Evolutionary conservation across 306 rosid species (phyloP), one percentile per base, ranked within the genome.

Genomic region (Ceratonia siliqua): DNA sequence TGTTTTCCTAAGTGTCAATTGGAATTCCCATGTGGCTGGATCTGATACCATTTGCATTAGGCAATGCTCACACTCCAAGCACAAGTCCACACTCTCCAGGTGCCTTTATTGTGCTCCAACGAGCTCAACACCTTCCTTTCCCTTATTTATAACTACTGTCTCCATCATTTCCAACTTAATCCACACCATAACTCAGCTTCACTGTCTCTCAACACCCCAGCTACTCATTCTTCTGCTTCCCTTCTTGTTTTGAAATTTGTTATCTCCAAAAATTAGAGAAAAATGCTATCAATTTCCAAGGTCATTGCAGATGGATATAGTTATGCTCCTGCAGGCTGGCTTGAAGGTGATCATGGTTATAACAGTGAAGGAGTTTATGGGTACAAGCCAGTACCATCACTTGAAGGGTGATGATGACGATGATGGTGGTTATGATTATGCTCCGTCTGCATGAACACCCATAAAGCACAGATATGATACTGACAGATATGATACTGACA

Each of bases 31-130:
- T 13, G 61, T 78, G 83, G 78, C 59, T 9, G 39, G 58, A 36
- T 30, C 39, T 30, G 54, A 53, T 7, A 45, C 15, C 27, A 21
- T 15, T 33, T 32, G 77, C 72, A 56, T 17, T 18, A 63, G 46
- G 67, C 35, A 6, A 5, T 17, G 59, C 74, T 50, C 78, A 28
- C 43, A 12, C 69, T 62, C 22, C 36, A 49, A 28, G 73, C 82
- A 56, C 54, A 6, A 22, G 15, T 75, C 74, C 81, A 79, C 87
- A 61, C 73, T 70, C 76, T 17, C 8, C 82, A 72, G 79, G 77
- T 14, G 80, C 21, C 30, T 54, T 9, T 20, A 83, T 30, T 58
- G 68, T 25, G 86, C 57, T 63, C n/a, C 13, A 30, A 46, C 6
- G 58, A 70, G 50, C 17, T 33, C 21, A 0, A 10, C 18, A 10